Evolutionary conservation across 2,329 filamentous ascomycete genomes (phyloP).

Genomic region (Colletotrichum sp.): DNA sequence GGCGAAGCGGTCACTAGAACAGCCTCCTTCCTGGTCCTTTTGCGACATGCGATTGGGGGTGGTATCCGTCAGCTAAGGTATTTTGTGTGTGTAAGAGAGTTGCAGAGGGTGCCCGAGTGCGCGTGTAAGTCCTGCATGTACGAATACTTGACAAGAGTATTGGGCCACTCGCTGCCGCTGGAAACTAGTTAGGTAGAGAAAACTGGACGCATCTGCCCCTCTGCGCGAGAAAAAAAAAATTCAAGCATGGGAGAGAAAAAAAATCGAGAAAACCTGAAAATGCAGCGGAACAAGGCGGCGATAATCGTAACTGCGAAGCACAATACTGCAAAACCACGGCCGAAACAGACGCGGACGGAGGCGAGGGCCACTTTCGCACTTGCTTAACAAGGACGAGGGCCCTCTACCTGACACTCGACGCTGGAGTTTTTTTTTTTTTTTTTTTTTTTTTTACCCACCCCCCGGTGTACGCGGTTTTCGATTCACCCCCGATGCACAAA

Average conservation of each 20-base stretch:
- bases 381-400: neutral
- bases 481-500: no score
- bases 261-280: neutral
- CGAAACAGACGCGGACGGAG: constrained; percentile 8
- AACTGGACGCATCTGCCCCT: neutral
- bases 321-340: neutral
- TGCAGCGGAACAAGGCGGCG: neutral
- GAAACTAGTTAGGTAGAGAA: neutral
- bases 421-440: neutral
- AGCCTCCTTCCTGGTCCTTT: constrained; percentile 1
- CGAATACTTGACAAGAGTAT: neutral
- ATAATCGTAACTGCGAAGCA: constrained; percentile 17
- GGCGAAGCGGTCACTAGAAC: constrained; percentile 17
- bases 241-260: neutral
- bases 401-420: neutral
- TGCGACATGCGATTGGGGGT: neutral
- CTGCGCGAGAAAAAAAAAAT: neutral
- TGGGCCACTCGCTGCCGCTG: neutral
- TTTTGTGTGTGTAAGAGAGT: neutral
- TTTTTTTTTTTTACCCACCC: no score
- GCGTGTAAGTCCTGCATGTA: neutral
- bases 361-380: neutral
- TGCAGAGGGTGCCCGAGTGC: neutral
- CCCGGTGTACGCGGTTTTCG: no score
- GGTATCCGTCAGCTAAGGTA: constrained; percentile 5